Evolutionary conservation across 2,329 filamentous ascomycete species (phyloP).

Genomic region (Stylonectria norvegica): DNA sequence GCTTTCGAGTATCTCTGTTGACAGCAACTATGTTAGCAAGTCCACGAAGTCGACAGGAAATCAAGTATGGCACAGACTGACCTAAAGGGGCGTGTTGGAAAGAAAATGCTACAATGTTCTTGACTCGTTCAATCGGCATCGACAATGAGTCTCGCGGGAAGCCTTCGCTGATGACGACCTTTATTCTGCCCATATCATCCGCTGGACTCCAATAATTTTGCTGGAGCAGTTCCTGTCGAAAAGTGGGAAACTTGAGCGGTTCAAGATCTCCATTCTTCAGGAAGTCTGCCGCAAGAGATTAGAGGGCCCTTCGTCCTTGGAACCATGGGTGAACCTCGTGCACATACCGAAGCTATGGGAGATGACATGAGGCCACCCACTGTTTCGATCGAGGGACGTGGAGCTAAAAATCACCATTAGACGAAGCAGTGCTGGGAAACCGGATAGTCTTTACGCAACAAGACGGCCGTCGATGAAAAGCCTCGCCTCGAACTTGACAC

Average conservation of each 20-base stretch:
- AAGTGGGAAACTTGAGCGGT: conserved; percentile 67
- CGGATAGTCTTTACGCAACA: conserved; percentile 52
- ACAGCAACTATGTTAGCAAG: not conserved
- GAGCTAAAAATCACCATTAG: conserved; percentile 39
- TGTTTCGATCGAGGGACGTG: conserved; percentile 50
- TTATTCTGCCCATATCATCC: conserved; percentile 72
- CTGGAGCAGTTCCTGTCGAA: conserved; percentile 65
- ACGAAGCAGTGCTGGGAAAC: too few relatives aligned
- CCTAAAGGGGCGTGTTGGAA: conserved; percentile 81
- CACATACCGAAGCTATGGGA: conserved; percentile 41
- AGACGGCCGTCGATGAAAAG: conserved; percentile 66
- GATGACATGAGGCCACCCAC: conserved; percentile 50
- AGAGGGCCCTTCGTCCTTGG: not conserved
- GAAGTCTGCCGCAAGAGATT: conserved; percentile 36
- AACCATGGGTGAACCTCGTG: not conserved
- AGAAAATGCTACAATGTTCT: conserved; percentile 73
- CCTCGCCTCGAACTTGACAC: conserved; percentile 61
- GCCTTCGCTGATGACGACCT: conserved; percentile 71
- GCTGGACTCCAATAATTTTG: conserved; percentile 69
- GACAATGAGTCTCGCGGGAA: conserved; percentile 53
- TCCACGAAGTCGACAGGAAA: not conserved
- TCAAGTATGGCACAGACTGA: conserved; percentile 36
- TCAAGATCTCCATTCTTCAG: conserved; percentile 57
- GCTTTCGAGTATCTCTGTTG: conserved; percentile 63
- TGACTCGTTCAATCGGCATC: conserved; percentile 61